Evolutionary conservation across 192 early-diverging fungal species (phyloP), one percentile per base, ranked within the genome.

Genomic region (Lobulomyces angularis): DNA sequence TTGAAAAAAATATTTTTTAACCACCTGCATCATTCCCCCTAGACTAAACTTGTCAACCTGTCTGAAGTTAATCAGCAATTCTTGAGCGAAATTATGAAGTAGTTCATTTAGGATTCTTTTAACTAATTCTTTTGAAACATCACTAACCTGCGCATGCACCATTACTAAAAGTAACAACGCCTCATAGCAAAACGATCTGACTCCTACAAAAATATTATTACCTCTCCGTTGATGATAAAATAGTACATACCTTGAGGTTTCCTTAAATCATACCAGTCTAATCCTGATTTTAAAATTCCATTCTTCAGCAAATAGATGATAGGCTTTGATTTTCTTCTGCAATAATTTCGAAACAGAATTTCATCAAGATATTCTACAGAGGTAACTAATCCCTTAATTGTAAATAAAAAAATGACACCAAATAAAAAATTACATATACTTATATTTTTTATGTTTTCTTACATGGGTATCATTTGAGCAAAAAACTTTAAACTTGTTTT

Each of bases 121-220:
- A 6, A 93, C 72, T 12, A 97, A 63, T 16, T 71, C 74, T 40
- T 82, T 75, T 21, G 83, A 82, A 16, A 89, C 70, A 51, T 82
- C 84, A 34, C 70, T 87, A 35, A 97, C 79, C 60, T 88, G 75
- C 0, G 93, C 79, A 49, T 97, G 93, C 2, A 86, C 79, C 49
- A 87, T 67, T 8, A 97, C 93, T 35, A 97, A 51, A 29, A 67
- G 69, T 41, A 91, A 67, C 43, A 97, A 53, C 24, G 87, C 80
- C 45, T 90, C 83, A 23, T 81, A 82, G 24, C 85, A 80, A 61
- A 89, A 90, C 4, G 88, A 70, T 40, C 90, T 81, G 5, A 91
- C 83, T 46, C 89, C 86, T 83, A 37, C 17, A n/a, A 27, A 45
- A 39, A n/a, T n/a, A n/a, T n/a, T n/a, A n/a, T n/a, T n/a, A n/a